These are phyloP conservation scores for Fraxinus ornus DNA, from an alignment of 305 asterid genomes.

Conservation along the genomic window DNA sequence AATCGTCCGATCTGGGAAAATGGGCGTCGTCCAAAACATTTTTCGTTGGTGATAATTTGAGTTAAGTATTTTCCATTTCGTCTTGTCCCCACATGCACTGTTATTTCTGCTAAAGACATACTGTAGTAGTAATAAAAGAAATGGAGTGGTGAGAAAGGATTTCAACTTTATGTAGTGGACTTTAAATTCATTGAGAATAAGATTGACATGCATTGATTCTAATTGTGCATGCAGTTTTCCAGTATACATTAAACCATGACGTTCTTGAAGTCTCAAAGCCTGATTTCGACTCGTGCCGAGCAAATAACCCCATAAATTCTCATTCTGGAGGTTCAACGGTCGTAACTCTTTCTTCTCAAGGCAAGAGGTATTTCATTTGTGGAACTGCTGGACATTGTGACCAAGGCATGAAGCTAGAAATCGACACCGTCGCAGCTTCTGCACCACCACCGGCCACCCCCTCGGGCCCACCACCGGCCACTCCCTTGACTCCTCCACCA, in stretches of 20 bases:
- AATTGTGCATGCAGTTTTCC: conserved; percentile 46
- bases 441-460: conserved; percentile 41
- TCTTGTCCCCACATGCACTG: background rate
- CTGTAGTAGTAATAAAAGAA: background rate
- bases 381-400: conserved; percentile 57
- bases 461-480: conserved; percentile 27
- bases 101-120: background rate
- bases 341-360: conserved; percentile 49
- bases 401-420: conserved; percentile 60
- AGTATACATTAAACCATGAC: conserved; percentile 43
- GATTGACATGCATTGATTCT: background rate
- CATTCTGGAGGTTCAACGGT: conserved; percentile 43
- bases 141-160: background rate
- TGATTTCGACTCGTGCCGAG: conserved; percentile 48
- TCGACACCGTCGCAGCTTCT: conserved; percentile 36
- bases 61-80: conserved; percentile 31
- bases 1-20: conserved; percentile 32
- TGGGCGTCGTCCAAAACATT: conserved; percentile 57
- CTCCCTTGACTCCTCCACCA: conserved; percentile 24
- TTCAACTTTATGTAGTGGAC: background rate
- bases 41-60: conserved; percentile 45
- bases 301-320: conserved; percentile 37
- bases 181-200: background rate
- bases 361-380: conserved; percentile 62
- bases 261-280: conserved; percentile 54